Base-by-base conservation (phyloP, 768 basidiomycete species). In the Lactifluus echinatus region DNA sequence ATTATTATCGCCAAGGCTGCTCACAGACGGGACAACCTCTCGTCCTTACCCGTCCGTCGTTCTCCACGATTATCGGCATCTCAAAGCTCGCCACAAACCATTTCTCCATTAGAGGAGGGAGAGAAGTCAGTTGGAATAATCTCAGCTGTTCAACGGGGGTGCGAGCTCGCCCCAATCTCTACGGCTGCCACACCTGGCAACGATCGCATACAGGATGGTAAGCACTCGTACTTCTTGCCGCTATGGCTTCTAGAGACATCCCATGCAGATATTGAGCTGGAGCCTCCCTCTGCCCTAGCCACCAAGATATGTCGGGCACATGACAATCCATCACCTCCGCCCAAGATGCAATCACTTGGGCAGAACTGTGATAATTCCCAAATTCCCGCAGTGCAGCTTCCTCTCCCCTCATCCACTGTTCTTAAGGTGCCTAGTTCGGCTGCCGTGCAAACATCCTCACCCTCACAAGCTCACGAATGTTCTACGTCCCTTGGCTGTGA, bases 271-370 rank as follows among this genome's bases (percentile, higher is more conserved):
- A 43, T 52, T 34, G 59, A 61, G 37, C 14, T 60, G 81, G 87
- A 89, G 66, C 86, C 85, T 8, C 79, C 85, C 2, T 84, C 85
- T 54, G 75, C 76, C 4, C 72, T 90, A 48, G 88, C 84, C 31
- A 79, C 73, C 60, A 81, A 71, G 69, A 79, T 90, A 45, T 76
- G 84, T 44, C 76, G 81, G 49, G 87, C 88, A 50, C 79, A 81
- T 56, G 82, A 81, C 64, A 90, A 90, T 64, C 88, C 88, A 17
- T 89, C 87, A 17, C 87, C 87, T 17, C 81, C 81, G 4, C 81
- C 81, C 45, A 61, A 49, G 43, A 62, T 50, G 48, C 63, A 58
- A 2, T 60, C 63, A 23, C 64, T 56, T 55, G 62, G 58, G 56
- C 33, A 23, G 21, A 26, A 14, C n/a, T 53, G 24, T 26, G 40